phyloP scores from a whole-genome alignment of 768 basidiomycete genomes.

The Termitomyces sp. region DNA sequence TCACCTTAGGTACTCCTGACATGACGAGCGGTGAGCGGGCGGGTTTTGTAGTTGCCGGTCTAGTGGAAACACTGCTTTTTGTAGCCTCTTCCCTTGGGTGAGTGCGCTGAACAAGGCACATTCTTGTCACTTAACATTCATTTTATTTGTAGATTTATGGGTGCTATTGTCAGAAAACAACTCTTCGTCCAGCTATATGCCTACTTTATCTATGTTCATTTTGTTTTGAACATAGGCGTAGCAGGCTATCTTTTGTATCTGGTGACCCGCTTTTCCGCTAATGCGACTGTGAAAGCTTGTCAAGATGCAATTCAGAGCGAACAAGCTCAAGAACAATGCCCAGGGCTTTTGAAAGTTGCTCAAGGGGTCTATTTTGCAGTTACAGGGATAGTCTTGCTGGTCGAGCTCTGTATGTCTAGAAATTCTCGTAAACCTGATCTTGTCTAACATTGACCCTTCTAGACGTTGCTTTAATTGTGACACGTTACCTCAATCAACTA shows the following conservation, averaged over 20 bases:
- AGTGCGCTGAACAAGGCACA: not conserved
- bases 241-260: slow-evolving; percentile 46
- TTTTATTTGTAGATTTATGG: slow-evolving; percentile 41
- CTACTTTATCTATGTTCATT: slow-evolving; percentile 52
- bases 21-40: slow-evolving; percentile 28
- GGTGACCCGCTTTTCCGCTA: slow-evolving; percentile 39
- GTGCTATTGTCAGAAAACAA: slow-evolving; percentile 59
- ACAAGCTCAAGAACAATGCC: slow-evolving; percentile 38
- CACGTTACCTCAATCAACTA: slow-evolving; percentile 49
- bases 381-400: slow-evolving; percentile 35
- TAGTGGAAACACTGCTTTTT: slow-evolving; percentile 50
- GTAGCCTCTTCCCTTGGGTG: slow-evolving; percentile 53
- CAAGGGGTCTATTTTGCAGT: slow-evolving; percentile 41
- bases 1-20: slow-evolving; percentile 25
- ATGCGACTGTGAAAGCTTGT: slow-evolving; percentile 39
- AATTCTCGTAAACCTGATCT: no score
- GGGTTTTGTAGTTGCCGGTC: slow-evolving; percentile 42
- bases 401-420: slow-evolving; percentile 50
- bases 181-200: slow-evolving; percentile 50
- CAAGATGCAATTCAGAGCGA: slow-evolving; percentile 34
- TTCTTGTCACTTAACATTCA: not conserved
- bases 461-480: slow-evolving; percentile 51
- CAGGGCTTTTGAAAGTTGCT: slow-evolving; percentile 32
- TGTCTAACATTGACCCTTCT: not conserved
- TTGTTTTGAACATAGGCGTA: slow-evolving; percentile 47